Evolutionary conservation across 306 rosid species (phyloP).

Genomic region (Astragalus membranaceus): DNA sequence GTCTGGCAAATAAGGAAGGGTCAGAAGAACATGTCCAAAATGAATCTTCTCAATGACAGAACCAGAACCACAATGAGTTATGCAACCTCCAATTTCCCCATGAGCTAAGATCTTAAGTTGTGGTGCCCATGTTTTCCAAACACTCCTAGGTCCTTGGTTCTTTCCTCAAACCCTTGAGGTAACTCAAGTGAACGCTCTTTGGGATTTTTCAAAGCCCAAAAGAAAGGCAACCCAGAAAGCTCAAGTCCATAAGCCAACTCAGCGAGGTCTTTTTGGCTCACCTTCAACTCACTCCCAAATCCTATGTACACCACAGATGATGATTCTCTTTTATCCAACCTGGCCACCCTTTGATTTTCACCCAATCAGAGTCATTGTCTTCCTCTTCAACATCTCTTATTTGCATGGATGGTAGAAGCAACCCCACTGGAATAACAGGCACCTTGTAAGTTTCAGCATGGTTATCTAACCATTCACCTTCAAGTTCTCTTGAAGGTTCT

Average conservation of each 20-base stretch:
- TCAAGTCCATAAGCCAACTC: slow-evolving; percentile 39
- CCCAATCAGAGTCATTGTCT: slow-evolving; percentile 25
- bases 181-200: slow-evolving; percentile 21
- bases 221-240: slow-evolving; percentile 44
- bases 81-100: slow-evolving; percentile 35
- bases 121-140: slow-evolving; percentile 58
- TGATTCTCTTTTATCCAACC: slow-evolving; percentile 1
- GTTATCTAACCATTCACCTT: slow-evolving; percentile 31
- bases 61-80: slow-evolving; percentile 45
- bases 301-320: slow-evolving; percentile 44
- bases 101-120: slow-evolving; percentile 50
- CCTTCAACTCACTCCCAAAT: slow-evolving; percentile 53
- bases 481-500: slow-evolving; percentile 33
- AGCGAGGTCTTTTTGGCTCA: slow-evolving; percentile 31
- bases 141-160: slow-evolving; percentile 37
- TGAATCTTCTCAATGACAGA: slow-evolving; percentile 40
- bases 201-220: slow-evolving; percentile 46
- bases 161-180: slow-evolving; percentile 47
- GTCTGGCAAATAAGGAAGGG: slow-evolving; percentile 32
- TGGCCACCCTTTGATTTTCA: slow-evolving; percentile 22
- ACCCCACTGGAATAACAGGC: slow-evolving; percentile 28
- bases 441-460: not conserved
- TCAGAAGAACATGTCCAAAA: slow-evolving; percentile 37
- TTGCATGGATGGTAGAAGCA: slow-evolving; percentile 35
- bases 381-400: too few species aligned